Evolutionary conservation across 2,329 filamentous ascomycete genomes (phyloP), one percentile per base, ranked within the genome.

Genomic region (Fusarium sambucinum): DNA sequence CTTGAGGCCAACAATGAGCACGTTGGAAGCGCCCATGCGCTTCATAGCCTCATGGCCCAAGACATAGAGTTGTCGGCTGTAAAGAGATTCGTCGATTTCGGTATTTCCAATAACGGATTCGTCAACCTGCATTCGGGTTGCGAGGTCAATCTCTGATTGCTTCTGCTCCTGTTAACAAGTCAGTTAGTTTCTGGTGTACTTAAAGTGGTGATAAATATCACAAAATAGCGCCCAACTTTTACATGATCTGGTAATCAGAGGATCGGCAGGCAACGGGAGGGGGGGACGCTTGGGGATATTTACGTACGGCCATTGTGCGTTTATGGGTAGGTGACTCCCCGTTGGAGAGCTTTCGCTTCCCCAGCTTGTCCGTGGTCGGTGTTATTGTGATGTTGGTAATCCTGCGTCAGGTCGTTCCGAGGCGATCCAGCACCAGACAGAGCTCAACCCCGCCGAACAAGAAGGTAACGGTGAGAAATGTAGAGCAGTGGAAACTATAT

Each of bases 1-100:
- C 80, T 96, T 95, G 72, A 98, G 84, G 69, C 96, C 96, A 66
- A 95, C 92, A 58, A 99, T 86, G 54, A 99, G 91, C 63, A 99
- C 88, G 77, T 98, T 96, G 56, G 96, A 98, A 66, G 94, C 92
- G 76, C 94, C 89, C 96, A 99, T 99, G 76, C 96, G 94, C 86
- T 97, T 98, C 96, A 99, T 99, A 71, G 96, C 96, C 80, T 90
- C 89, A 75, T 91, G 89, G 68, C 89, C 89, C 52, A 90, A 79
- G 63, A 91, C 89, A 76, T 91, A 91, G 73, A 92, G 89, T 81
- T 92, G 89, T 77, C 89, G 86, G 77, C 89, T 91, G 83, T 92
- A 92, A 73, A 92, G 87, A 57, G 89, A 89, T 78, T 92, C 89
- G 73, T 92, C 89, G 82, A 92, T 92, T 68, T 90, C 88, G 76